Base-by-base conservation (phyloP, 1,284 basidiomycete species). In the Pseudozyma thailandica region DNA sequence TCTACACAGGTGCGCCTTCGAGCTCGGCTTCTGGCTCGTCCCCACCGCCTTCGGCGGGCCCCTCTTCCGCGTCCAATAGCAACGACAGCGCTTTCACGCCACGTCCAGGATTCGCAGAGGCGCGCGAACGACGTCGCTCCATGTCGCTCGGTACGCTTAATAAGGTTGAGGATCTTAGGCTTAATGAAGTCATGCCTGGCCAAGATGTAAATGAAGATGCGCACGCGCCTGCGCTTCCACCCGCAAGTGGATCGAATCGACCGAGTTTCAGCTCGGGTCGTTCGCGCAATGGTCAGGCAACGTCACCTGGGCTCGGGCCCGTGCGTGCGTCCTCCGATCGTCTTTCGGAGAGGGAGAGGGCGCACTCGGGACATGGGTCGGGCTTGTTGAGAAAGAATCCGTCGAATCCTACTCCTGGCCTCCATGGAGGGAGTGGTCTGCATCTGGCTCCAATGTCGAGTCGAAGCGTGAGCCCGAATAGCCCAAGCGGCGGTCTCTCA, bases 311-410 rank as follows among this genome's bases (percentile, higher is more conserved):
- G 9, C 46, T 71, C 16, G 64, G 65, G 13, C 71, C 74, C 26
- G 56, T 75, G 56, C 64, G 76, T 25, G 72, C 77, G 10, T 71
- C 75, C 7, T 79, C 77, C 8, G 77, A 77, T 50, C 70, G 72
- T 25, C 41, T 72, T 13, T 75, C 72, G 21, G 63, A 65, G 50
- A 64, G 76, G 16, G 76, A 76, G 26, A 44, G 77, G 48, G 48
- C 57, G 13, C 41, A 60, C 16, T 69, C 70, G 25, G 70, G 70
- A 15, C 60, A 63, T 28, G 74, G 76, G 13, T 70, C 66, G 18
- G 75, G 65, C 8, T 43, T 70, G 49, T 65, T 80, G 49, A 64
- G 66, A 26, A 80, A 80, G 62, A 80, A 80, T 44, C 76, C 78
- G 10, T 75, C 72, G 38, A 79, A 79, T 31, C 78, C 78, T n/a